Conservation (phyloP, 106 monocot species). For the Dioscorea alata region DNA sequence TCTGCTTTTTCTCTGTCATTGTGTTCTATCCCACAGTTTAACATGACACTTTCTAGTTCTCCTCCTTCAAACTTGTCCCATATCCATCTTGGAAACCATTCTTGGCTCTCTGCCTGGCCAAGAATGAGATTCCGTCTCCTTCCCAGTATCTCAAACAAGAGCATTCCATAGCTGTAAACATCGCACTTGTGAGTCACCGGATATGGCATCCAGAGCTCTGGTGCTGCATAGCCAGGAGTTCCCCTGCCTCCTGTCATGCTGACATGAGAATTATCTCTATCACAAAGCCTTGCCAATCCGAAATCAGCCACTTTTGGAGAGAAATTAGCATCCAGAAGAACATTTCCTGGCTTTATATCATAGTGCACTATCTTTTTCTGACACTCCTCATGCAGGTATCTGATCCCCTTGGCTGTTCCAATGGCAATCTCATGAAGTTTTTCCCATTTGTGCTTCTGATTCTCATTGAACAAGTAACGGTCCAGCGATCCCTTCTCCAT, state of each 20-base stretch:
- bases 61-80: slow-evolving; percentile 23
- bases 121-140: slow-evolving; percentile 16
- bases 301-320: slow-evolving; percentile 40
- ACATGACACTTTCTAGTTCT: neutral
- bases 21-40: slow-evolving; percentile 10
- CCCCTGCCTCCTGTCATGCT: slow-evolving; percentile 11
- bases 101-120: neutral
- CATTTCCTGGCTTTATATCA: slow-evolving; percentile 44
- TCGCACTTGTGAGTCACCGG: slow-evolving; percentile 31
- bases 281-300: slow-evolving; percentile 38
- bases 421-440: slow-evolving; percentile 25
- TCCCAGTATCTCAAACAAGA: slow-evolving; percentile 27
- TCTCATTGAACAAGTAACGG: slow-evolving; percentile 2
- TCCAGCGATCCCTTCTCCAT: slow-evolving; percentile 11
- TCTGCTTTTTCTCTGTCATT: neutral
- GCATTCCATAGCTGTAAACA: slow-evolving; percentile 30
- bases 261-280: slow-evolving; percentile 15
- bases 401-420: slow-evolving; percentile 33
- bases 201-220: slow-evolving; percentile 16
- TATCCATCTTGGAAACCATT: slow-evolving; percentile 29
- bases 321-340: slow-evolving; percentile 24
- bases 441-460: slow-evolving; percentile 1
- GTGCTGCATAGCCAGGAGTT: slow-evolving; percentile 26
- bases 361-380: slow-evolving; percentile 30
- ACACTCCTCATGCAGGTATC: slow-evolving; percentile 34